Evolutionary conservation across 768 basidiomycete genomes (phyloP), one percentile per base, ranked within the genome.

Genomic region (Suillus clintonianus): DNA sequence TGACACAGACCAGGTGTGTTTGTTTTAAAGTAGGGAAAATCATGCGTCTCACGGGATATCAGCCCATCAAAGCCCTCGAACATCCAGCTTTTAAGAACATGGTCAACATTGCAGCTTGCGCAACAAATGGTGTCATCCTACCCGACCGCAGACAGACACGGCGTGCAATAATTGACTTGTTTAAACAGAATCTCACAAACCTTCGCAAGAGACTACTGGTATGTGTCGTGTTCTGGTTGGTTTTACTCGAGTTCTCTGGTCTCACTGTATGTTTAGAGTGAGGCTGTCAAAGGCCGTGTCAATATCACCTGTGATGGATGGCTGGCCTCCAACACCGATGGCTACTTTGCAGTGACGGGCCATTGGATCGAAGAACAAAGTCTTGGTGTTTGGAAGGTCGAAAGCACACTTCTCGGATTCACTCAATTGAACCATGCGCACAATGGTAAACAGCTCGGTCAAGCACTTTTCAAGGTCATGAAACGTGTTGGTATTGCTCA

Each of bases 241-340:
- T 37, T 11, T 37, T 37, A 37, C 36, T 37, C 9, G 36, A 37
- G 36, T 37, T 37, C 10, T 9, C 36, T 9, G 10, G 36, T 37
- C 36, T 37, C 36, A 37, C 36, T 11, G 10, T 37, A 37, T 37
- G 36, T 37, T 37, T 37, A 37, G 71, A 64, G 70, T 47, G 24
- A 51, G 2, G 45, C 14, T 6, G 69, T 72, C 9, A 56, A 51
- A 15, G 70, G 76, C 27, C 24, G 60, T 14, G 68, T 78, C 22
- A 74, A 65, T 39, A 43, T 78, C 15, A 81, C 80, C 1, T 75
- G 74, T 59, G 76, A 81, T 67, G 77, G 75, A 80, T 62, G 72
- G 68, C 0, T 80, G n/a, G n/a, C n/a, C n/a, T n/a, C n/a, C n/a
- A n/a, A n/a, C n/a, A n/a, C n/a, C n/a, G n/a, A n/a, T n/a, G n/a